Evolutionary conservation across 768 basidiomycete species (phyloP).

Genomic region (Phylloporus sp.): DNA sequence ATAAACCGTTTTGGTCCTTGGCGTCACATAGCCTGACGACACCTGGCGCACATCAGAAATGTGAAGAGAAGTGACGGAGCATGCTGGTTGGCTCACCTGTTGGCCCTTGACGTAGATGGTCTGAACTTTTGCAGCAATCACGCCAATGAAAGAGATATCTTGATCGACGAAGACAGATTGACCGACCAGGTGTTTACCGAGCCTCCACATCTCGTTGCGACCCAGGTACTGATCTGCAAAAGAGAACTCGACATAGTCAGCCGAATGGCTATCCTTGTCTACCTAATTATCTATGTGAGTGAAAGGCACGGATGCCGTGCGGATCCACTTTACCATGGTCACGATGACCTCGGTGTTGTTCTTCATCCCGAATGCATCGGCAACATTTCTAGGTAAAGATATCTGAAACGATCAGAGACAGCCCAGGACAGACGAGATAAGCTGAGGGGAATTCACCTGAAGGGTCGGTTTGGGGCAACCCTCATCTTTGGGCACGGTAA

Average conservation of each 20-base stretch:
- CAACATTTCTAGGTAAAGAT: conserved; percentile 67
- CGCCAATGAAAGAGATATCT: conserved; percentile 79
- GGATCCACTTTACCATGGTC: conserved; percentile 50
- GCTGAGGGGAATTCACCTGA: conserved; percentile 40
- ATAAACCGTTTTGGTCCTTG: conserved; percentile 83
- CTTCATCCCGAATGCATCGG: conserved; percentile 63
- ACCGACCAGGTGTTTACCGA: conserved; percentile 75
- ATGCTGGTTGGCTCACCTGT: conserved; percentile 47
- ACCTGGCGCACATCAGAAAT: conserved; percentile 46
- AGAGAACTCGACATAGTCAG: conserved; percentile 81
- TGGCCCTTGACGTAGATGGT: conserved; percentile 67
- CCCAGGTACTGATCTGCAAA: conserved; percentile 96
- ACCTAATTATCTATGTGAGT: conserved; percentile 43
- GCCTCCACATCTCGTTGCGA: conserved; percentile 94
- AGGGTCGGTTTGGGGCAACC: conserved; percentile 54
- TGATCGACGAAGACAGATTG: conserved; percentile 82
- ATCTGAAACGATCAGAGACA: conserved; percentile 41
- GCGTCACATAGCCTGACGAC: conserved; percentile 74
- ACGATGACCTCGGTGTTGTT: conserved; percentile 69
- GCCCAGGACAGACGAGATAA: background rate
- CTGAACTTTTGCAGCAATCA: conserved; percentile 77
- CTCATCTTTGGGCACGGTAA: conserved; percentile 65
- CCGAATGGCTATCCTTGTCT: conserved; percentile 55
- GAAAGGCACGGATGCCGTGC: background rate
- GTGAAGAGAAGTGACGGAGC: conserved; percentile 1